phyloP scores from a whole-genome alignment of 176 grass and related monocot species.

The Aegilops bicornis region DNA sequence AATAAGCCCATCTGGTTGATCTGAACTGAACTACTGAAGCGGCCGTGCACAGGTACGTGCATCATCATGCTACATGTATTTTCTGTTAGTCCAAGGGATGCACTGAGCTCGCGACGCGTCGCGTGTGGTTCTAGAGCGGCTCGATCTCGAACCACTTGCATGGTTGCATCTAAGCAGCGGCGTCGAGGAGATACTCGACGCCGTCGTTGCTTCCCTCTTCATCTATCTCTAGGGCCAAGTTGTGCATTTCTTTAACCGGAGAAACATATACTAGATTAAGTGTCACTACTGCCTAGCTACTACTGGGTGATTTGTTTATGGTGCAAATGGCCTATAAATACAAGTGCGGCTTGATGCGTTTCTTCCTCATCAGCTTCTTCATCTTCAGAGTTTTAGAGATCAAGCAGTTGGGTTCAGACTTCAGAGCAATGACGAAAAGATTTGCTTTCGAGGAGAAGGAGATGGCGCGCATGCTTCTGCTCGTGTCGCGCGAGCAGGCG shows the following conservation, averaged over 20 bases:
- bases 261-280: not conserved
- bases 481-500: constrained; percentile 47
- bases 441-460: constrained; percentile 37
- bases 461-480: constrained; percentile 58
- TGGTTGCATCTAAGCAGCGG: not conserved
- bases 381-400: not conserved
- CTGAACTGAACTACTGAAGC: not conserved
- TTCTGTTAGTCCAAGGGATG: not conserved
- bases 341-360: not conserved
- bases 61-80: not conserved
- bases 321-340: constrained; percentile 41
- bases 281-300: not conserved
- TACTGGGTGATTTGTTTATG: constrained; percentile 30
- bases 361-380: constrained; percentile 19
- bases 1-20: not conserved
- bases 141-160: not conserved
- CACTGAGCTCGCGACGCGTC: not conserved
- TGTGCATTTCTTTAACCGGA: not conserved
- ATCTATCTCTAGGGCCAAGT: constrained; percentile 11
- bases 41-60: not conserved
- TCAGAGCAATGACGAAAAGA: constrained; percentile 21
- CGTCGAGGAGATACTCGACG: not conserved
- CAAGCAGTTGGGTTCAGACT: not conserved
- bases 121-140: not conserved
- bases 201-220: constrained; percentile 16